A percentile compares a stretch with the other conserved stretches of the same genome.
Evolutionary conservation across 139 green algal genomes (phyloP).

Genomic region (Chlamydomonas sp.): DNA sequence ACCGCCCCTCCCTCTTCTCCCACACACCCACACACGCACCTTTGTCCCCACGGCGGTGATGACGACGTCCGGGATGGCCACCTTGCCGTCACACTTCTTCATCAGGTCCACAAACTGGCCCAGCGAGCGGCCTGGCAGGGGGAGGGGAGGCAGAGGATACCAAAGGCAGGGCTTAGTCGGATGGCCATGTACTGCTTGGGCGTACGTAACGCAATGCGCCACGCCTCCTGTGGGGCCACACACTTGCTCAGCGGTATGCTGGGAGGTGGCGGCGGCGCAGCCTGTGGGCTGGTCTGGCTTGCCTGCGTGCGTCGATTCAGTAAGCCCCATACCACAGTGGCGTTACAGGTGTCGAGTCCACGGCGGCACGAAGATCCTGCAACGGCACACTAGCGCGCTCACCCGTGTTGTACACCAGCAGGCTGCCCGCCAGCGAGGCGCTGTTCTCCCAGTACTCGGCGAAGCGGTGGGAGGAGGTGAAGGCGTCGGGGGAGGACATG

Average conservation of each 20-base stretch:
- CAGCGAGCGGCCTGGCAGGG: conserved; percentile 71
- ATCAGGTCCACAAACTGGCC: conserved; percentile 83
- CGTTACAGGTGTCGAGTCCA: too few relatives aligned
- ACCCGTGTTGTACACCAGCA: conserved; percentile 78
- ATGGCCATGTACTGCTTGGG: too few relatives aligned
- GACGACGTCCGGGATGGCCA: conserved; percentile 85
- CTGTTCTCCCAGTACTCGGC: conserved; percentile 83
- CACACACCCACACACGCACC: conserved; percentile 33
- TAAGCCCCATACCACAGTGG: too few relatives aligned
- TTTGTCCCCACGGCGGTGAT: conserved; percentile 93
- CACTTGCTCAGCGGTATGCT: too few relatives aligned
- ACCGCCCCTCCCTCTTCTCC: background rate
- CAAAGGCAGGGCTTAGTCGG: too few relatives aligned
- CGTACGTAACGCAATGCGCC: too few relatives aligned
- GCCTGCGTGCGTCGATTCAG: too few relatives aligned
- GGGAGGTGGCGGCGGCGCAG: too few relatives aligned
- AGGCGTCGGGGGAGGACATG: conserved; percentile 32
- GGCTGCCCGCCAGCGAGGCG: conserved; percentile 65
- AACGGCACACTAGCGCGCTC: background rate
- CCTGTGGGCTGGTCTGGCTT: too few relatives aligned
- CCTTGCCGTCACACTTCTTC: conserved; percentile 67
- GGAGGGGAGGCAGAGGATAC: background rate
- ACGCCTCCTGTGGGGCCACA: too few relatives aligned
- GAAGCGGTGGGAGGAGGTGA: conserved; percentile 60
- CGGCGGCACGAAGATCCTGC: too few relatives aligned